Base-by-base conservation (phyloP, 208 protist species). In the Lotmaria passim region DNA sequence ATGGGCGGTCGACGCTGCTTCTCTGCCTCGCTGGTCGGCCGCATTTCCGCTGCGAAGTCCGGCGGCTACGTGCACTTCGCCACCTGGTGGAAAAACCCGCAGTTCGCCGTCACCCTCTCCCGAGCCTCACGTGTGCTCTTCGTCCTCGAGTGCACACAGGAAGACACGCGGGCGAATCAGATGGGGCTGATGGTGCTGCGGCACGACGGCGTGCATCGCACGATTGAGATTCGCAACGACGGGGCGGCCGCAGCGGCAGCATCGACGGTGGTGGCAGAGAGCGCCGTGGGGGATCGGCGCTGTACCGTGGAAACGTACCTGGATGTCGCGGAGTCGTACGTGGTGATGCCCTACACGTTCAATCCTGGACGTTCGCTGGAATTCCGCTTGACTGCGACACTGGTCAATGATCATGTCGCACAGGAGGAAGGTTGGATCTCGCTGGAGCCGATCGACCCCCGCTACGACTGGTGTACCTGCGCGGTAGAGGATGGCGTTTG, bases 51-150 rank as follows among this genome's bases (percentile, higher is more conserved):
- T 6, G 78, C 80, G 12, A 78, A 73, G 50, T 93, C 89, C 7
- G 92, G 92, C 33, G 92, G 92, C 12, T 81, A 87, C 69, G 63
- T 90, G 17, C 83, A 92, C 69, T 96, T 85, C 68, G 64, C 87
- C 53, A 91, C 89, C n/a, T 96, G 92, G 90, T 90, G 87, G 83
- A 77, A 82, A 30, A 96, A 94, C 70, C 83, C 81, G 12, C 92
- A 96, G 73, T 95, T 90, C 73, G 26, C 72, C 53, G 68, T 96
- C 67, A 71, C 64, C 8, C 53, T 82, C 17, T 93, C 87, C 12
- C 78, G 75, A 48, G 28, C 41, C 21, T 64, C 86, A 11, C 70
- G 67, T 19, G 83, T 93, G 21, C 64, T 68, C 12, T 71, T 96
- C 28, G 57, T 79, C 12, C 79, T 96, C 36, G 76, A 81, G 52